phyloP scores from a whole-genome alignment of 2,329 filamentous ascomycete genomes.

The Zasmidium angulare region DNA sequence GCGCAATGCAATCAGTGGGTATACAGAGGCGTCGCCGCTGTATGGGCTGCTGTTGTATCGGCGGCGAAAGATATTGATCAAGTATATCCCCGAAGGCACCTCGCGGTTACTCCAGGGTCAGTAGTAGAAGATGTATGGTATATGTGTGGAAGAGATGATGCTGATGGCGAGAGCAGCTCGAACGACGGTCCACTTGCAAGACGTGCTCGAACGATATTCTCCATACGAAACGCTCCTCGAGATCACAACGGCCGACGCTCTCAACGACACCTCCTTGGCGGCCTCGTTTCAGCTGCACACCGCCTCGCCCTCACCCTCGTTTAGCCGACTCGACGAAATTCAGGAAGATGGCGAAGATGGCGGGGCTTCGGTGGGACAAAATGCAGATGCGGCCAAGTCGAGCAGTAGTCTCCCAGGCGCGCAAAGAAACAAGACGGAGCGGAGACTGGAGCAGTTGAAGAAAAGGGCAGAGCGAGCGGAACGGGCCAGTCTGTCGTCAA shows the following conservation, averaged over 20 bases:
- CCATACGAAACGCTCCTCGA: conserved; percentile 85
- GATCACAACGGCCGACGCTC: conserved; percentile 70
- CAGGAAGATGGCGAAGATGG: conserved; percentile 86
- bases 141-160: background rate
- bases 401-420: conserved; percentile 21
- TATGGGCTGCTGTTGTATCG: conserved; percentile 91
- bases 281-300: conserved; percentile 82
- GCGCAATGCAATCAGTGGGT: conserved; percentile 72
- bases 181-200: conserved; percentile 68
- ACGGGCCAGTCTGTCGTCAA: conserved; percentile 5
- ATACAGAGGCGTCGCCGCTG: conserved; percentile 81
- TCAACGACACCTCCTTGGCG: conserved; percentile 85
- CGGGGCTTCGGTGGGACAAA: conserved; percentile 10
- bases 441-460: conserved; percentile 29
- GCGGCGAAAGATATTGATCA: conserved; percentile 85
- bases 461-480: conserved; percentile 20
- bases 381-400: conserved; percentile 6
- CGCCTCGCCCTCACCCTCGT: conserved; percentile 78
- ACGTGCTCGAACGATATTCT: conserved; percentile 66
- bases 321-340: conserved; percentile 83
- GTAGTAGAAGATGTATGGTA: conserved; percentile 28
- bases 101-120: conserved; percentile 90
- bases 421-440: conserved; percentile 27
- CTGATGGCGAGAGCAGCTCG: conserved; percentile 61
- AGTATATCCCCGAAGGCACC: conserved; percentile 86